Base-by-base conservation (phyloP, 2,329 filamentous ascomycete species). In the Mycosphaerella sp. region DNA sequence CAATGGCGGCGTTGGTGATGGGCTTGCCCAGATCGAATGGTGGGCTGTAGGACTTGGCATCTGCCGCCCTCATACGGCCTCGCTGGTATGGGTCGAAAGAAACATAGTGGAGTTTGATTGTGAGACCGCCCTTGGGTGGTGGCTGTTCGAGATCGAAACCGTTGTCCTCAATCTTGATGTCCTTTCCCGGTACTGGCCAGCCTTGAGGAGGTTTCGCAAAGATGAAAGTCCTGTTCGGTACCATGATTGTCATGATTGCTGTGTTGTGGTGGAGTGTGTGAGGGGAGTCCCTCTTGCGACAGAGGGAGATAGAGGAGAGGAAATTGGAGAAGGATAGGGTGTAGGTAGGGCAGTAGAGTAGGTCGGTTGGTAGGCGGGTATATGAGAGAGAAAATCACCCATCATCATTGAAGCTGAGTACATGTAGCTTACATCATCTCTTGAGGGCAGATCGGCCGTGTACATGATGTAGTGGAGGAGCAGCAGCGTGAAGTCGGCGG, bases 51-150 rank as follows among this genome's bases (percentile, higher is more conserved):
- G 71, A 85, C 71, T 85, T 81, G 65, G 72, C 62, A 32, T 74
- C 68, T 18, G 85, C 65, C 42, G 75, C 70, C 42, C 87, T 83
- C 86, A 95, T 90, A 60, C 81, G 80, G 54, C 85, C 86, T 51
- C 89, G 85, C 75, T 87, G 81, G 74, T 94, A 95, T 1, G 89
- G 89, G 69, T 95, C 89, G 71, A 85, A 85, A 36, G 86, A 90
- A 58, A 82, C 76, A 68, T 86, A 88, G 63, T 85, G 78, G 61
- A 85, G 79, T 72, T 88, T 80, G 58, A 85, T 71, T 28, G 80
- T 80, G 43, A 94, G 68, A 36, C 88, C 84, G 57, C 86, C 85
- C 40, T 81, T 77, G 25, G 72, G 71, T 42, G 82, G 77, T 4
- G 78, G 67, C 44, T 78, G 74, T 18, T 81, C 71, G 59, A 83